phyloP scores from a whole-genome alignment of 371 early-diverging fungal genomes.

The Apophysomyces ossiformis region DNA sequence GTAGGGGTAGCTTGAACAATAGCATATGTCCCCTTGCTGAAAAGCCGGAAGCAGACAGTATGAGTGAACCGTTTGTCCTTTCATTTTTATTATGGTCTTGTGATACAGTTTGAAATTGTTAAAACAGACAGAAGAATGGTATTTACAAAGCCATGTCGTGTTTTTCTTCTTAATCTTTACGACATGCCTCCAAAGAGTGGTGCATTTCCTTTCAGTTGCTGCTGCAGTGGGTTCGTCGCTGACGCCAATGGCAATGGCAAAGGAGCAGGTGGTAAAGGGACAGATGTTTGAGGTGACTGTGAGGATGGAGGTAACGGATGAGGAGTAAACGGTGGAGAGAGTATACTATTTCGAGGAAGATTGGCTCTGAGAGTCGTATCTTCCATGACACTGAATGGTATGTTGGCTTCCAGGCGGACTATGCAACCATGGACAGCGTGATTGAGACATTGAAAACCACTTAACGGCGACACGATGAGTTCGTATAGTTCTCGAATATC shows the following conservation, averaged over 20 bases:
- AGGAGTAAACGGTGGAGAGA: conserved; percentile 8
- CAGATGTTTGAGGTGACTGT: conserved; percentile 1
- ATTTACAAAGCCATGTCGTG: conserved; percentile 10
- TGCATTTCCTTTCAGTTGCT: conserved; percentile 9
- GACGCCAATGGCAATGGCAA: neutral
- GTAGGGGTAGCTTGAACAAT: neutral
- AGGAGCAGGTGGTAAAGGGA: conserved; percentile 9
- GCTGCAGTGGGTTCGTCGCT: conserved; percentile 5
- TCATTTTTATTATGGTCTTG: conserved; percentile 5
- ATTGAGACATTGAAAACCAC: conserved; percentile 39
- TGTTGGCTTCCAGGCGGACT: conserved; percentile 21
- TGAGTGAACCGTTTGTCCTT: conserved; percentile 10
- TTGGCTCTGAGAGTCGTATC: neutral
- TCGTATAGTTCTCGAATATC: conserved; percentile 43
- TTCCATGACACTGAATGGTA: neutral
- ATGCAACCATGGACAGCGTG: conserved; percentile 39
- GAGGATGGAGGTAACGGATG: conserved; percentile 6
- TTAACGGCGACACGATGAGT: conserved; percentile 21
- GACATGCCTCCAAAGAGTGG: conserved; percentile 12
- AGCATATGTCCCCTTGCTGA: conserved; percentile 10
- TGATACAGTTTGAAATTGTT: conserved; percentile 9
- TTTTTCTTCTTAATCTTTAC: conserved; percentile 5
- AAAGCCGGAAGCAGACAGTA: conserved; percentile 27
- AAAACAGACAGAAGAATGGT: conserved; percentile 11
- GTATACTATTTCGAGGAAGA: conserved; percentile 7